Evolutionary conservation across 2,329 filamentous ascomycete genomes (phyloP).

Genomic region (Ampelomyces quisqualis): DNA sequence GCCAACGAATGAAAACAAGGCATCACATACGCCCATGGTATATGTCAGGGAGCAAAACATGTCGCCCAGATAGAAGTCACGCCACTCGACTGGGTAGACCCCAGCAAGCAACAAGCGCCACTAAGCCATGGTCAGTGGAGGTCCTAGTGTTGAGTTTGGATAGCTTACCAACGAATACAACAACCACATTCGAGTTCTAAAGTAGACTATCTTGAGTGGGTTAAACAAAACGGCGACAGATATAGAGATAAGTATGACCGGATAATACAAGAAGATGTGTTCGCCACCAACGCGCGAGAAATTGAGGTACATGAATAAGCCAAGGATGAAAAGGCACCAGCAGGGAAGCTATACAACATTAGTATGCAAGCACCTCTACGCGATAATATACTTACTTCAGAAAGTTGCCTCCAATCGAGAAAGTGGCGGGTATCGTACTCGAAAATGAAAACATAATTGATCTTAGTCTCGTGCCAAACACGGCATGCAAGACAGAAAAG

Average conservation of each 20-base stretch:
- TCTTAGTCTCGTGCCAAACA: slow-evolving; percentile 78
- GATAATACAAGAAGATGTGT: slow-evolving; percentile 79
- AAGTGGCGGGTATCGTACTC: slow-evolving; percentile 87
- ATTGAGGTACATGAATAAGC: slow-evolving; percentile 85
- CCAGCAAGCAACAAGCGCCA: slow-evolving; percentile 84
- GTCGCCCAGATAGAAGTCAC: slow-evolving; percentile 95
- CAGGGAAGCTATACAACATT: slow-evolving; percentile 65
- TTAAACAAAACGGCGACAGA: slow-evolving; percentile 70
- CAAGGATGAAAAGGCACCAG: slow-evolving; percentile 74
- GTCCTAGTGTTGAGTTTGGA: neutral
- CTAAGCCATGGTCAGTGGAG: slow-evolving; percentile 51
- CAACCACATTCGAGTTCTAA: slow-evolving; percentile 80
- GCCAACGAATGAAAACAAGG: neutral
- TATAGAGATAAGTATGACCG: slow-evolving; percentile 73
- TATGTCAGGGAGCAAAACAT: slow-evolving; percentile 98
- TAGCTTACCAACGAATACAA: slow-evolving; percentile 77
- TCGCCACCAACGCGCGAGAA: slow-evolving; percentile 69
- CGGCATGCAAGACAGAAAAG: slow-evolving; percentile 85
- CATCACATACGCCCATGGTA: slow-evolving; percentile 69
- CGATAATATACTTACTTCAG: slow-evolving; percentile 56
- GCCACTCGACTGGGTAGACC: slow-evolving; percentile 89
- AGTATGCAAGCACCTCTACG: slow-evolving; percentile 1
- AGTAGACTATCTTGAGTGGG: slow-evolving; percentile 72
- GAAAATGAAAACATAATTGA: slow-evolving; percentile 97
- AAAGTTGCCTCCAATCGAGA: slow-evolving; percentile 85